Base-by-base conservation (phyloP, 108 stramenopile species). In the Skeletonema costatum region DNA sequence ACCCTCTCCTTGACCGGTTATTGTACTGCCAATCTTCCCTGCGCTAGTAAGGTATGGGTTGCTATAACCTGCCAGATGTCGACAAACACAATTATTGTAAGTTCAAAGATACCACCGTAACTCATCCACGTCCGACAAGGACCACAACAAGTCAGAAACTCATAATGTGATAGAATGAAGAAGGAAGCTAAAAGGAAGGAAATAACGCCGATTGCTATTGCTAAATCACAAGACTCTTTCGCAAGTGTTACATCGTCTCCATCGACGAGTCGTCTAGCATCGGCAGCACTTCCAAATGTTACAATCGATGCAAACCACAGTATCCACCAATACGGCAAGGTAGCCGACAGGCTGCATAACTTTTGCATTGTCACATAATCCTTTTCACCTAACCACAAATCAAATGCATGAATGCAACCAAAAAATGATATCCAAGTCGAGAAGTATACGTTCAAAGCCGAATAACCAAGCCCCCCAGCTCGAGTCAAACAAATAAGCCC, bases 141-240 rank as follows among this genome's bases (percentile, higher is more conserved):
- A 1, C 16, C 50, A 25, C 77, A 78, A 30, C 77, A 78, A 38
- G 44, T 51, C 64, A 90, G 73, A 36, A 93, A 87, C 35, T 89
- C 74, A 64, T 93, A 91, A 68, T 90, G 92, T 31, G 85, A 76
- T 25, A 90, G 66, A 38, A 93, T 89, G 50, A 79, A 87, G 60
- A 85, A 80, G 4, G 67, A 63, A 8, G 85, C 80, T 17, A 90
- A 35, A 0, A 80, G 5, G 0, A 64, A 58, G 12, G 86, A 84
- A 9, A 82, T 67, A 32, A 85, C 11, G 13, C 88, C 87, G 30
- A 89, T 60, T 0, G 64, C 79, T 13, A 92, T 74, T 33, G 88
- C 89, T 64, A 87, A 77, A 8, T 58, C 29, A 42, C 88, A 81
- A 25, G 25, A 36, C 86, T 82, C 4, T 70, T 36, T 21, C 61